Percentiles rank a stretch among this genome's conserved stretches.
These are phyloP conservation scores for Rhazya stricta DNA, from an alignment of 257 asterid genomes.

Conservation along the genomic window DNA sequence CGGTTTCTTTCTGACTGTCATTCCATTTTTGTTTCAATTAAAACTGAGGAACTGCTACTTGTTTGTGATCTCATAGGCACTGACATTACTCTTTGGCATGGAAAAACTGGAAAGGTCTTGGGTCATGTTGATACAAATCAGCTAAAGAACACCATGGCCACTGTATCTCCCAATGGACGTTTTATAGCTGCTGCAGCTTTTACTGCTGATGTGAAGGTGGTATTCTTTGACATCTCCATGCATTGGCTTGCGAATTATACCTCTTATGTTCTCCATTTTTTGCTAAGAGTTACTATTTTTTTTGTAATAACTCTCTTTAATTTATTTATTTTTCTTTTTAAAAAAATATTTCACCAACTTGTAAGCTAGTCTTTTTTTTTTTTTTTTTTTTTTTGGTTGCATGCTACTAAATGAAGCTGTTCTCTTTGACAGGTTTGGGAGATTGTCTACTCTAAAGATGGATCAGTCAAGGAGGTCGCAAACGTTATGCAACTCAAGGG, in stretches of 20 bases:
- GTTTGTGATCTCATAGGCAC: slow-evolving; percentile 56
- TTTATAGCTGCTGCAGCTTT: slow-evolving; percentile 99
- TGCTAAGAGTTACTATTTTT: neutral
- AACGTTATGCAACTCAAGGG: slow-evolving; percentile 97
- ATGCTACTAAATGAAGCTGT: neutral
- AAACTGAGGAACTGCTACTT: neutral
- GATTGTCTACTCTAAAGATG: slow-evolving; percentile 85
- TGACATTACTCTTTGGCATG: slow-evolving; percentile 86
- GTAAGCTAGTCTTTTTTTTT: neutral
- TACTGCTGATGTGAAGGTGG: slow-evolving; percentile 98
- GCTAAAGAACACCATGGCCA: slow-evolving; percentile 93
- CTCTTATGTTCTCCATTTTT: neutral
- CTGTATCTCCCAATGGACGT: slow-evolving; percentile 92
- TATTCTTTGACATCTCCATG: neutral
- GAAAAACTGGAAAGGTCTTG: slow-evolving; percentile 74
- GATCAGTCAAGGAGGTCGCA: slow-evolving; percentile 82
- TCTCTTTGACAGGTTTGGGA: slow-evolving; percentile 77
- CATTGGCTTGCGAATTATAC: neutral
- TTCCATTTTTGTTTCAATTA: neutral
- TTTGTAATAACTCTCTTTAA: neutral
- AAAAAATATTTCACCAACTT: neutral
- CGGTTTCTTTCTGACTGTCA: neutral
- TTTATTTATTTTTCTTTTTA: too few species aligned
- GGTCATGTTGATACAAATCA: slow-evolving; percentile 93
- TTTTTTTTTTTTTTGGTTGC: too few species aligned